phyloP scores from a whole-genome alignment of 2,329 filamentous ascomycete genomes.

The Nemania sp. region DNA sequence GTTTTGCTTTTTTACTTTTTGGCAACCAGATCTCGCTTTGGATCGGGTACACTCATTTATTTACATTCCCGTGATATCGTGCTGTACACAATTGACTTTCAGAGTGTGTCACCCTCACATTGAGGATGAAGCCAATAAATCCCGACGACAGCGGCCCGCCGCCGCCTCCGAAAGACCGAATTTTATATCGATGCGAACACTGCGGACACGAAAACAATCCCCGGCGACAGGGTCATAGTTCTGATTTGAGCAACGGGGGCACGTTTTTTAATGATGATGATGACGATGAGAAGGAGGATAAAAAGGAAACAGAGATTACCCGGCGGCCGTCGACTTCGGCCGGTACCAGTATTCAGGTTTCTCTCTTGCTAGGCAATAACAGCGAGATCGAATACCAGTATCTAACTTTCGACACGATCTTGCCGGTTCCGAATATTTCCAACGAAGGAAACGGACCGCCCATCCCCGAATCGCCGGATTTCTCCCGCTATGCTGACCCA shows the following conservation, averaged over 20 bases:
- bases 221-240: not conserved
- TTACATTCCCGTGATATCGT: not conserved
- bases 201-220: not conserved
- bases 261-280: no score
- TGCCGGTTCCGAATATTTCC: constrained; percentile 51
- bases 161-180: not conserved
- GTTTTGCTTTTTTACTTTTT: not conserved
- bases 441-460: constrained; percentile 17
- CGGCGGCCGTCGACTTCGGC: not conserved
- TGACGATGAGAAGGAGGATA: not conserved
- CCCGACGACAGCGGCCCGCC: not conserved
- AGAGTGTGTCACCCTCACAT: not conserved
- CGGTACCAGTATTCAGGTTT: not conserved
- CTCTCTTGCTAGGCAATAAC: constrained; percentile 2
- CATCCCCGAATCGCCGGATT: constrained; percentile 44
- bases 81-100: not conserved
- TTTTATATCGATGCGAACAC: not conserved
- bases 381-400: constrained; percentile 57
- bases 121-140: constrained; percentile 14
- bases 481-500: constrained; percentile 69
- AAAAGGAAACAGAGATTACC: not conserved
- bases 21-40: not conserved
- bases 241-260: no score
- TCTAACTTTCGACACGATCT: constrained; percentile 62
- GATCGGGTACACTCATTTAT: not conserved